Percentiles rank a stretch among this genome's conserved stretches.
These are phyloP conservation scores for Gastrodia elata DNA, from an alignment of 106 monocot genomes.

Conservation along the genomic window DNA sequence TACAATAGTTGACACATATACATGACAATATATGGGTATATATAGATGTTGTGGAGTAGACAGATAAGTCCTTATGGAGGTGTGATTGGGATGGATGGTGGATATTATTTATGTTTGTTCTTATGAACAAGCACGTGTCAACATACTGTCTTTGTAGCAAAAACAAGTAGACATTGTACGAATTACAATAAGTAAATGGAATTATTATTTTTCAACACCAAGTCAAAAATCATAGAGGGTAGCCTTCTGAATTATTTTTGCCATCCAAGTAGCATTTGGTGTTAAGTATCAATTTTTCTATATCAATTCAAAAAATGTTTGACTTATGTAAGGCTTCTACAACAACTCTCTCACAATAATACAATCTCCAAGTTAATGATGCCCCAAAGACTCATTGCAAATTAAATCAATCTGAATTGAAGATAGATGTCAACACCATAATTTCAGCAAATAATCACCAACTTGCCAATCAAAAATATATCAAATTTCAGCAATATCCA, in stretches of 20 bases:
- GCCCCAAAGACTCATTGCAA: not conserved
- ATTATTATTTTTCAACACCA: not conserved
- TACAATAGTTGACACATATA: too few relatives aligned
- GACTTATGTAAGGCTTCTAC: not conserved
- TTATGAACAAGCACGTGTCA: not conserved
- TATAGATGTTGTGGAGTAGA: too few relatives aligned
- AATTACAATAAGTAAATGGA: not conserved
- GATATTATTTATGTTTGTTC: too few relatives aligned
- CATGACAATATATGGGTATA: too few relatives aligned
- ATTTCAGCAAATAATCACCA: not conserved
- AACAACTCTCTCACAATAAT: not conserved
- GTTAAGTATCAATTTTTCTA: not conserved
- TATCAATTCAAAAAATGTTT: not conserved
- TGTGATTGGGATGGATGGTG: too few relatives aligned
- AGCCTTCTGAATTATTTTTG: not conserved
- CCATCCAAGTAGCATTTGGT: not conserved
- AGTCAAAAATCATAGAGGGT: not conserved
- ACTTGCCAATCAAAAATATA: not conserved
- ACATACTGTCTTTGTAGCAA: not conserved
- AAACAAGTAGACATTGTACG: not conserved
- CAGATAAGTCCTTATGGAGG: too few relatives aligned
- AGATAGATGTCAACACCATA: not conserved
- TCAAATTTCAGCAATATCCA: not conserved
- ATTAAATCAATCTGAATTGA: not conserved
- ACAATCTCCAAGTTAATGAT: constrained; percentile 1